These are phyloP conservation scores for Olyra latifolia DNA, from an alignment of 176 grass and related monocot genomes.

Conservation along the genomic window DNA sequence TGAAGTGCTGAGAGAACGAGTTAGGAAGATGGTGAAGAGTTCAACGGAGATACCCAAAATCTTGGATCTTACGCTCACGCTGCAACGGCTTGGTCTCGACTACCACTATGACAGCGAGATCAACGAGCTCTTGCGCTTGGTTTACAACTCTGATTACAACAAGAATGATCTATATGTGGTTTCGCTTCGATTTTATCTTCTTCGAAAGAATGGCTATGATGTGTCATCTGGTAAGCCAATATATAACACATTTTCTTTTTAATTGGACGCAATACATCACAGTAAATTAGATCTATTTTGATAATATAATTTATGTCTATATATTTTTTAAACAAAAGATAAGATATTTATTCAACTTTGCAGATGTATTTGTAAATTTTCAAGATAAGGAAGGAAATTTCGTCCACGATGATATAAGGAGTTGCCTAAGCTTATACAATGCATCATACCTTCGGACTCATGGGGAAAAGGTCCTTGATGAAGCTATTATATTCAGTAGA, in stretches of 20 bases:
- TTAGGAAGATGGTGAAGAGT: neutral
- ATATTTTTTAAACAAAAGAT: neutral
- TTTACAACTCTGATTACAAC: slow-evolving; percentile 8
- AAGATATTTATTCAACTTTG: neutral
- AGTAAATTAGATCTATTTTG: neutral
- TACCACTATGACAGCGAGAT: slow-evolving; percentile 32
- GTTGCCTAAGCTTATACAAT: slow-evolving; percentile 33
- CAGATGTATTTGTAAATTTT: slow-evolving; percentile 33
- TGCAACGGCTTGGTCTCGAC: slow-evolving; percentile 33
- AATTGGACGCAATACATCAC: neutral
- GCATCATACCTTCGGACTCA: slow-evolving; percentile 12
- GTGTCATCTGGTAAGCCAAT: slow-evolving; percentile 35
- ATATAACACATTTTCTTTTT: neutral
- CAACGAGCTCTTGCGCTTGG: neutral
- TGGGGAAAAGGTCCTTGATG: slow-evolving; percentile 26
- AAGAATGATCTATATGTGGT: slow-evolving; percentile 11
- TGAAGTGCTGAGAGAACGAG: slow-evolving; percentile 15
- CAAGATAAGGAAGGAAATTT: slow-evolving; percentile 14
- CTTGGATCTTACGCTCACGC: slow-evolving; percentile 20
- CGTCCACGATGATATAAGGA: neutral
- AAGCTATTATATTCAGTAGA: slow-evolving; percentile 16
- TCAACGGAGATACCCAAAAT: neutral
- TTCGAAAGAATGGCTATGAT: slow-evolving; percentile 24
- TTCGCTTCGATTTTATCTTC: slow-evolving; percentile 36
- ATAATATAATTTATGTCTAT: neutral